Base-by-base conservation (phyloP, 169 alveolate genomes). In the Eimeria brunetti region DNA sequence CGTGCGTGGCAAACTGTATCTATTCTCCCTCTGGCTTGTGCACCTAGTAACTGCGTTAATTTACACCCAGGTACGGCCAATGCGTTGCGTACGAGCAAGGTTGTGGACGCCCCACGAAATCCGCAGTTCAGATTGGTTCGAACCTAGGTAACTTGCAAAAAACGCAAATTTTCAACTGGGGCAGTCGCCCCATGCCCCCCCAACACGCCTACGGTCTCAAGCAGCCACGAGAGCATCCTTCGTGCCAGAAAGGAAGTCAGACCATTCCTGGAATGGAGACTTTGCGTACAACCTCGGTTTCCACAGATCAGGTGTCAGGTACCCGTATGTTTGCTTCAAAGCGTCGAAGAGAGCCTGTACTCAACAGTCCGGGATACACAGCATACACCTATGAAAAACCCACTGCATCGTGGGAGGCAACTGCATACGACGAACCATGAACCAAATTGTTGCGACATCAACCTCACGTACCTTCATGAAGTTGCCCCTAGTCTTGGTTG, bases 251-350 rank as follows among this genome's bases (percentile, higher is more conserved):
- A 99, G 98, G 99, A 97, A 98, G 96, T 99, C 99, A 76, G 99
- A 97, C 99, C 98, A 98, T 96, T 98, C 99, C 97, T 98, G 99
- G 98, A 98, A 98, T 46, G 99, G 99, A 49, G 99, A 97, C 96
- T 97, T 98, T 86, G 97, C 98, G 94, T 97, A 98, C 92, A 94
- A 96, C 44, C 98, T 97, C 58, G 98, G 98, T 96, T 97, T 98
- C 99, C 99, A 99, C 95, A 99, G 98, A 92, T 99, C 99, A n/a
- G 99, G 99, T 67, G 99, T 99, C 96, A 99, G 98, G 98, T 98
- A 99, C 46, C 99, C 99, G 97, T 99, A 99, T 85, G 99, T 99
- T 96, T 99, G 98, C 95, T 98, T 97, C 85, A 99, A 97, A 84
- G 99, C 99, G 92, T 98, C 98, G 98, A 98, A 99, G 64, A 99